Percentiles rank a stretch among this genome's conserved stretches.
Evolutionary conservation across 164 flowering plant genomes (phyloP).

Genomic region (Annona squamosa): DNA sequence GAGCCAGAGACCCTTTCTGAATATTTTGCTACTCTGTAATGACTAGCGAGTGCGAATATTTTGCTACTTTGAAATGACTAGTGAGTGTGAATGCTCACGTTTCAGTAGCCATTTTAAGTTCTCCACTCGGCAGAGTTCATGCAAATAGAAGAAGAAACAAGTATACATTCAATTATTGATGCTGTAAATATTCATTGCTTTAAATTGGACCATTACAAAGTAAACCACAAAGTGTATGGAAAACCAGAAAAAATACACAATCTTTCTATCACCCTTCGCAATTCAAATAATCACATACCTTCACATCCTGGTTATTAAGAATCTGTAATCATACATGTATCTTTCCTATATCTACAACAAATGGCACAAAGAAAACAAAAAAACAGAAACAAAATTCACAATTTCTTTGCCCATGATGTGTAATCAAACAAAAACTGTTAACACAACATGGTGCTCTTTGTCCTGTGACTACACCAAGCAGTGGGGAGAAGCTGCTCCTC

Average conservation of each 20-base stretch:
- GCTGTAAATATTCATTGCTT: too few relatives aligned
- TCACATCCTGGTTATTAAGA: not conserved
- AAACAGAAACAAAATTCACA: not conserved
- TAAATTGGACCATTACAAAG: too few relatives aligned
- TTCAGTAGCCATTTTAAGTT: too few relatives aligned
- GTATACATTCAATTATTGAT: too few relatives aligned
- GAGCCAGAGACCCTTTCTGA: too few relatives aligned
- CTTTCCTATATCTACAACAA: not conserved
- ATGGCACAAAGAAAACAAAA: not conserved
- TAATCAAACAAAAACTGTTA: not conserved
- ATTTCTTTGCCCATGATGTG: not conserved
- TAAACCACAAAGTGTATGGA: not conserved
- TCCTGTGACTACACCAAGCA: conserved; percentile 2
- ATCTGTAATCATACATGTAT: not conserved
- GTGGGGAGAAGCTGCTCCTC: conserved; percentile 2
- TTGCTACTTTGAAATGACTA: too few relatives aligned
- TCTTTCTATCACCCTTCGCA: not conserved
- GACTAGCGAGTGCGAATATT: too few relatives aligned
- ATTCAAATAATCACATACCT: not conserved
- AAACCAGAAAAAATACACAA: not conserved
- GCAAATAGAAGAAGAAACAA: too few relatives aligned
- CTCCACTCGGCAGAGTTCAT: too few relatives aligned
- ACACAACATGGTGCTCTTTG: not conserved
- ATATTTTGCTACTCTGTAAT: too few relatives aligned
- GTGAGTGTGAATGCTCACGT: too few relatives aligned